These are phyloP conservation scores for Chlorophyllum brunneum DNA, from an alignment of 768 basidiomycete genomes.

Conservation along the genomic window DNA sequence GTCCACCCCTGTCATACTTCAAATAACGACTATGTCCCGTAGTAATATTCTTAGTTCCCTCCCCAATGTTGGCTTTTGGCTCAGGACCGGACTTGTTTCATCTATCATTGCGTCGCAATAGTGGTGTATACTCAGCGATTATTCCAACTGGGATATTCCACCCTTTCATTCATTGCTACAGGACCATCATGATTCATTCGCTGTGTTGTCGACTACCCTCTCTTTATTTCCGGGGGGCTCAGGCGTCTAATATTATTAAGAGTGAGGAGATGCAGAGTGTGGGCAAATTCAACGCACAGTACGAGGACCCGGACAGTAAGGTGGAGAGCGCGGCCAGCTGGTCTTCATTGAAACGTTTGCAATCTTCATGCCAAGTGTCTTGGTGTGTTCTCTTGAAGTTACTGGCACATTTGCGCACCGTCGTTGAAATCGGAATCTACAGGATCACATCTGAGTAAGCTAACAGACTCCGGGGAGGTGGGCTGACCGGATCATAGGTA, in stretches of 20 bases:
- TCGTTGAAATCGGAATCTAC: conserved; percentile 79
- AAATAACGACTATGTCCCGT: conserved; percentile 7
- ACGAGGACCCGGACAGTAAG: conserved; percentile 81
- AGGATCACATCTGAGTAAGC: conserved; percentile 13
- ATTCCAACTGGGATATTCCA: background rate
- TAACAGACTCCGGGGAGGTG: conserved; percentile 5
- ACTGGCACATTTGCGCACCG: conserved; percentile 75
- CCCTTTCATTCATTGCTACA: background rate
- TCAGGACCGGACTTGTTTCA: background rate
- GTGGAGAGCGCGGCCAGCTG: conserved; percentile 80
- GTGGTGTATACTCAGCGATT: background rate
- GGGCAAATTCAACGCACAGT: conserved; percentile 46
- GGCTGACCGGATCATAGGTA: conserved; percentile 75
- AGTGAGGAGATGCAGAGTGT: background rate
- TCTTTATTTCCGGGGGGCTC: too few species aligned
- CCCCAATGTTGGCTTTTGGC: background rate
- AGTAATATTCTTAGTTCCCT: background rate
- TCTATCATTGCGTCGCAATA: background rate
- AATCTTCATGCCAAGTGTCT: conserved; percentile 90
- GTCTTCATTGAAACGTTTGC: conserved; percentile 80
- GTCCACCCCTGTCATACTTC: conserved; percentile 10
- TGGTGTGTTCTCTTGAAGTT: conserved; percentile 81
- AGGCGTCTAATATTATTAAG: background rate
- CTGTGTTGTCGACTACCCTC: too few species aligned
- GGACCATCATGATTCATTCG: too few species aligned